These are phyloP conservation scores for Hemileccinum rubropunctum DNA, from an alignment of 768 basidiomycete genomes.

Conservation along the genomic window DNA sequence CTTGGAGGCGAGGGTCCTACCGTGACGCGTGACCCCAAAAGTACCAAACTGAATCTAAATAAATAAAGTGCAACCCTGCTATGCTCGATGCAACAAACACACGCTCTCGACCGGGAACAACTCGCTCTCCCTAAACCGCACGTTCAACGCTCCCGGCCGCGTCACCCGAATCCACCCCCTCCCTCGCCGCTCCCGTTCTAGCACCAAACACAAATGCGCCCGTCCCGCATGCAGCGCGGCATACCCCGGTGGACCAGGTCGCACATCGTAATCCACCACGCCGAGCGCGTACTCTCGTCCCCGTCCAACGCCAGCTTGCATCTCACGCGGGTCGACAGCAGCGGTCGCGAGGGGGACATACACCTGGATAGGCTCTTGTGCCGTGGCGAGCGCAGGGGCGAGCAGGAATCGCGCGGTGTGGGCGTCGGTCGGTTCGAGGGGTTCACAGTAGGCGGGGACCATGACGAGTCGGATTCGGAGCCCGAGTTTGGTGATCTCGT, in stretches of 20 bases:
- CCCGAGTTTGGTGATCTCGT: slow-evolving; percentile 24
- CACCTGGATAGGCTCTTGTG: slow-evolving; percentile 23
- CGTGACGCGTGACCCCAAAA: too few species aligned
- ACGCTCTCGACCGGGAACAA: slow-evolving; percentile 18
- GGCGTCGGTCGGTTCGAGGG: slow-evolving; percentile 14
- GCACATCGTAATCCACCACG: slow-evolving; percentile 23
- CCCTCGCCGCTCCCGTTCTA: slow-evolving; percentile 20
- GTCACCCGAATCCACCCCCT: slow-evolving; percentile 21
- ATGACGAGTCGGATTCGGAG: slow-evolving; percentile 15
- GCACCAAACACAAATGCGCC: slow-evolving; percentile 21
- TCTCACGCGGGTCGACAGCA: slow-evolving; percentile 2
- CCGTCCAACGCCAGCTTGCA: neutral
- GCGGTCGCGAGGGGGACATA: slow-evolving; percentile 4
- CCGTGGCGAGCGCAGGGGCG: slow-evolving; percentile 13
- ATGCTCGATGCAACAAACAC: slow-evolving; percentile 21
- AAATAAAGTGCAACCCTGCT: neutral
- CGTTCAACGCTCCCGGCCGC: slow-evolving; percentile 18
- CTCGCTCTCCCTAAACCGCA: slow-evolving; percentile 25
- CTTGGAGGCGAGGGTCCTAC: too few species aligned
- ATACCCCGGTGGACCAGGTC: slow-evolving; percentile 20
- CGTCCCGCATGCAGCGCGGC: slow-evolving; percentile 18
- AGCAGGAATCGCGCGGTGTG: slow-evolving; percentile 15
- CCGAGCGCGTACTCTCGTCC: slow-evolving; percentile 20
- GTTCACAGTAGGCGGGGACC: slow-evolving; percentile 23
- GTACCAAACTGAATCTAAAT: too few species aligned